Conservation (phyloP, 2,329 filamentous ascomycete genomes). For the Microascus cirrosus region DNA sequence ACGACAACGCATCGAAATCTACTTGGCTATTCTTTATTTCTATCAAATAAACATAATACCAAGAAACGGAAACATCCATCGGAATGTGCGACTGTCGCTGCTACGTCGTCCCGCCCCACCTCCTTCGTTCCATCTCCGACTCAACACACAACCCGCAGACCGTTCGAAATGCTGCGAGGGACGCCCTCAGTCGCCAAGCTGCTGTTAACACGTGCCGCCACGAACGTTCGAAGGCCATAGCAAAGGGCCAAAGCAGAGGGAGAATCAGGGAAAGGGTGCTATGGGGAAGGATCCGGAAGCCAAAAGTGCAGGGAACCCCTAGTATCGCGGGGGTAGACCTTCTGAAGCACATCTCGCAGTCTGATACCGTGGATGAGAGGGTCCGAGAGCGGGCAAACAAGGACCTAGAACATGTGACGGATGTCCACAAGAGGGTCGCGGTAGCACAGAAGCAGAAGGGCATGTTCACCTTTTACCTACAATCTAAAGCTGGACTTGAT, state of each 20-base stretch:
- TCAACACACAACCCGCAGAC: constrained; percentile 22
- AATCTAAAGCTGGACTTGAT: background rate
- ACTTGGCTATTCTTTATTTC: background rate
- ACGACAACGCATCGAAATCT: background rate
- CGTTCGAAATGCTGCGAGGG: constrained; percentile 22
- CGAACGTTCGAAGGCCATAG: constrained; percentile 21
- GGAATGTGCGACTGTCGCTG: constrained; percentile 14
- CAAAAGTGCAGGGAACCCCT: background rate
- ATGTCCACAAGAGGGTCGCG: constrained; percentile 14
- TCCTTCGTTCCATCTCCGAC: constrained; percentile 29
- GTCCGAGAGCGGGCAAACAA: constrained; percentile 23
- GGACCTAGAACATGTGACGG: constrained; percentile 25
- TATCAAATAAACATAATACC: background rate
- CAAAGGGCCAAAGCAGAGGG: background rate
- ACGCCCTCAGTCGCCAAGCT: constrained; percentile 21
- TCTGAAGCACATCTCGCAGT: constrained; percentile 24
- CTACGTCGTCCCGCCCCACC: constrained; percentile 33
- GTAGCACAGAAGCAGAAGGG: constrained; percentile 2
- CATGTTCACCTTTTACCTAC: background rate
- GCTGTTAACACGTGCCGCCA: constrained; percentile 17
- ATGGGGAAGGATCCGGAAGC: background rate
- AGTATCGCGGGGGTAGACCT: constrained; percentile 27
- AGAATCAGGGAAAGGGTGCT: background rate
- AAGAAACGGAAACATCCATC: background rate
- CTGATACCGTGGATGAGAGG: constrained; percentile 24